Percentiles rank a stretch among this genome's conserved stretches.
Evolutionary conservation across 2,329 filamentous ascomycete genomes (phyloP).

Genomic region (Fusarium subglutinans): DNA sequence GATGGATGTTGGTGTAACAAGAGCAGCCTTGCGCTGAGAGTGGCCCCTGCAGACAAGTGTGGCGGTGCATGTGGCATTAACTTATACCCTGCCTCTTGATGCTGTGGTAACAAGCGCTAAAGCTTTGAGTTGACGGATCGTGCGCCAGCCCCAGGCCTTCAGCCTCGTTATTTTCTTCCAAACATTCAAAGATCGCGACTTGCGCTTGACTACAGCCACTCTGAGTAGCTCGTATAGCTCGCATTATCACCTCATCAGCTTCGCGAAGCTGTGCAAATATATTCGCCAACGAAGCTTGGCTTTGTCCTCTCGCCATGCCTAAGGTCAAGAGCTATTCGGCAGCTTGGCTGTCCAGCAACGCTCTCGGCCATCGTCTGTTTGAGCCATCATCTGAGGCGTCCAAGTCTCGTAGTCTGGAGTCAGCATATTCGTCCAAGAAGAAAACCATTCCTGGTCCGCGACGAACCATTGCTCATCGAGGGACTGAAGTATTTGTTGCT

Average conservation of each 20-base stretch:
- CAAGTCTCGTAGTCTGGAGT: constrained; percentile 51
- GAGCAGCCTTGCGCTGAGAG: constrained; percentile 20
- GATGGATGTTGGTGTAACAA: constrained; percentile 25
- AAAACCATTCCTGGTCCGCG: constrained; percentile 59
- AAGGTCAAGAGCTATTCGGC: constrained; percentile 88
- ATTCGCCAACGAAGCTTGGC: not conserved
- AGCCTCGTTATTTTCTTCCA: constrained; percentile 34
- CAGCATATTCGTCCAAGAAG: constrained; percentile 55
- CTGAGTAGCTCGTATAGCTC: not conserved
- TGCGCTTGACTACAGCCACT: not conserved
- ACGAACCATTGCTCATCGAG: constrained; percentile 79
- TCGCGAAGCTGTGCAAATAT: constrained; percentile 16
- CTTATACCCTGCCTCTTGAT: not conserved
- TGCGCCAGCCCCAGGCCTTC: constrained; percentile 31
- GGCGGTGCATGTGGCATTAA: constrained; percentile 25
- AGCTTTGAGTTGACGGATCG: constrained; percentile 13
- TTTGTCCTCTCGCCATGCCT: constrained; percentile 68
- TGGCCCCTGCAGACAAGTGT: constrained; percentile 9
- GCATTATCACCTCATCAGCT: constrained; percentile 3
- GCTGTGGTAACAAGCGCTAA: constrained; percentile 25
- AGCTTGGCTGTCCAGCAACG: constrained; percentile 82
- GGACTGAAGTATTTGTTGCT: constrained; percentile 88
- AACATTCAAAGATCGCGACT: constrained; percentile 11
- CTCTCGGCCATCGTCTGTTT: constrained; percentile 83
- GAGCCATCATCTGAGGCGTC: constrained; percentile 54